A percentile compares a stretch with the other conserved stretches of the same genome.
phyloP scores from a whole-genome alignment of 441 rosid species.

The Brassica hybrid region DNA sequence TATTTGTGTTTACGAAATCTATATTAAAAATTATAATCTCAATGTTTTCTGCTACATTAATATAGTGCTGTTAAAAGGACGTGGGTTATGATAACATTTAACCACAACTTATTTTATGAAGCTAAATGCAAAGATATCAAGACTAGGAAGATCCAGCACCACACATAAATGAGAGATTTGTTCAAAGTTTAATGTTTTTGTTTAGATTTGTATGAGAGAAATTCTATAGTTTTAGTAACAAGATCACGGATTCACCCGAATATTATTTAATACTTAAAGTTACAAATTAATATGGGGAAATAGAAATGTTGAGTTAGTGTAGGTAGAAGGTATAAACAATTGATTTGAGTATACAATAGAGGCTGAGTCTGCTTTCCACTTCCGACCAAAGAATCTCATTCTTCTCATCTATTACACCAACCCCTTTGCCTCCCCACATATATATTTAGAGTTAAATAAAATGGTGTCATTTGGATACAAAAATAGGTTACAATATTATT shows the following conservation, averaged over 20 bases:
- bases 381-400: constrained; percentile 57
- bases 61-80: background rate
- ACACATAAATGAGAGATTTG: constrained; percentile 12
- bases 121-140: constrained; percentile 13
- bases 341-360: constrained; percentile 32
- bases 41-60: constrained; percentile 8
- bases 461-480: too few relatives aligned
- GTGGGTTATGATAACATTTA: background rate
- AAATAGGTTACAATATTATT: too few relatives aligned
- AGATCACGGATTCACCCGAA: too few relatives aligned
- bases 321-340: constrained; percentile 27
- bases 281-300: too few relatives aligned
- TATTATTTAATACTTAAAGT: too few relatives aligned
- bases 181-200: background rate
- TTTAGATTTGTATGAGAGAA: background rate
- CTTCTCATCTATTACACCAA: constrained; percentile 42
- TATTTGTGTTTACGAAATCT: constrained; percentile 12
- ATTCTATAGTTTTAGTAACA: background rate
- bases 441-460: too few relatives aligned
- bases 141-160: background rate
- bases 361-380: constrained; percentile 90
- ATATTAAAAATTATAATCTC: background rate
- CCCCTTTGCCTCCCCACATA: constrained; percentile 24
- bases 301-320: background rate
- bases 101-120: background rate